These are phyloP conservation scores for Pythium aristosporum DNA, from an alignment of 352 stramenopile genomes.

Conservation along the genomic window DNA sequence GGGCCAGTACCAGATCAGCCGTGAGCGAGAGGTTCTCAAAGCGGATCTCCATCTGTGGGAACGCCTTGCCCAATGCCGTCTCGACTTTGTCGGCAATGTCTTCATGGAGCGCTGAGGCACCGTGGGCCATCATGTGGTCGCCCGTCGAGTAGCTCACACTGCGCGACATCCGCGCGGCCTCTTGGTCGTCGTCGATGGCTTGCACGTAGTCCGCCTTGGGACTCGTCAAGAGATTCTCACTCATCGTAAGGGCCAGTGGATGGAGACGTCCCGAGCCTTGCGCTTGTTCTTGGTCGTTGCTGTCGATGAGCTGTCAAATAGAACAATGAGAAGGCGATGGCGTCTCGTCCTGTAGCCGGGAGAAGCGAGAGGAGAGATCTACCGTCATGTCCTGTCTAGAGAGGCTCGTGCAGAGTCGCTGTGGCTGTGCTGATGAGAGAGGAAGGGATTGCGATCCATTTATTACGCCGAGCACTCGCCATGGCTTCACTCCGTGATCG, in stretches of 20 bases:
- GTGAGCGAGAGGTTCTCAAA: conserved; percentile 50
- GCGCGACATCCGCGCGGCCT: background rate
- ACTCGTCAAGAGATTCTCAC: background rate
- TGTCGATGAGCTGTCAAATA: background rate
- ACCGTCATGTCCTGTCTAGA: too few species aligned
- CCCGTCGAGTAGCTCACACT: conserved; percentile 31
- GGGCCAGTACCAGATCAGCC: conserved; percentile 40
- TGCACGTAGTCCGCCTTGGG: conserved; percentile 6
- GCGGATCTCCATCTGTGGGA: conserved; percentile 63
- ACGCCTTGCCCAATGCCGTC: conserved; percentile 36
- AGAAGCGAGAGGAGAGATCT: too few species aligned
- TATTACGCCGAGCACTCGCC: too few species aligned
- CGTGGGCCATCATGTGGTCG: conserved; percentile 35
- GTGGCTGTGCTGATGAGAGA: too few species aligned
- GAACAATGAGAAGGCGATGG: background rate
- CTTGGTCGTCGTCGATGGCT: background rate
- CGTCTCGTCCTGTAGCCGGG: too few species aligned
- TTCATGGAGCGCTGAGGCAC: conserved; percentile 38
- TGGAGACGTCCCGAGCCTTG: background rate
- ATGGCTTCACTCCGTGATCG: too few species aligned
- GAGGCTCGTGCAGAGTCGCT: too few species aligned
- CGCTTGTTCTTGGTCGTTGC: background rate
- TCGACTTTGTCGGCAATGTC: conserved; percentile 45
- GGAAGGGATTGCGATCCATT: too few species aligned
- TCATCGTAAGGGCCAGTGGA: background rate